Evolutionary conservation across 768 basidiomycete species (phyloP).

Genomic region (Lactarius akahatsu): DNA sequence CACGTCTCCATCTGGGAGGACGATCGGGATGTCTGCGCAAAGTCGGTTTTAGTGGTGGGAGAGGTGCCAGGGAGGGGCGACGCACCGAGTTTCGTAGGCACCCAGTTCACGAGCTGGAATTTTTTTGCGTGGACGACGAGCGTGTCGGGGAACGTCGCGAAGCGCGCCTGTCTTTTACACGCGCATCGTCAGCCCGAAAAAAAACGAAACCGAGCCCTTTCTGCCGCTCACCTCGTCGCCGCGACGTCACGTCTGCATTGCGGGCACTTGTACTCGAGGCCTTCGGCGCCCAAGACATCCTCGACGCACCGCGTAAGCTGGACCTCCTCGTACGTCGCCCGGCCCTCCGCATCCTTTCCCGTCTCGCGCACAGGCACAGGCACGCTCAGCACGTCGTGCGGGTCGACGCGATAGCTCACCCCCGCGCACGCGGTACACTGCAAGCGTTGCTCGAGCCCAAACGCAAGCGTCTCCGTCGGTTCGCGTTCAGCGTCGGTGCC

Average conservation of each 20-base stretch:
- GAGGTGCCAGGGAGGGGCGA: not conserved
- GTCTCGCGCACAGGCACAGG: conserved; percentile 68
- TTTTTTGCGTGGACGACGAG: conserved; percentile 90
- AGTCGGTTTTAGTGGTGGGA: conserved; percentile 5
- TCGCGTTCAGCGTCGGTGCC: conserved; percentile 48
- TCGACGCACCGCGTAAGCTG: conserved; percentile 61
- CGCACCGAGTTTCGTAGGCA: conserved; percentile 89
- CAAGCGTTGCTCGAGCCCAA: conserved; percentile 83
- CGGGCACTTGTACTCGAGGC: conserved; percentile 79
- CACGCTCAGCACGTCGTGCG: conserved; percentile 74
- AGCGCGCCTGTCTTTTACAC: conserved; percentile 58
- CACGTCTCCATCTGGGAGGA: conserved; percentile 56
- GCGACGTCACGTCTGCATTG: conserved; percentile 63
- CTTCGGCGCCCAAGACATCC: conserved; percentile 55
- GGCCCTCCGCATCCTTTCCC: conserved; percentile 57
- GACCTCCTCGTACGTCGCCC: conserved; percentile 62
- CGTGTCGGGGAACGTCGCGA: conserved; percentile 86
- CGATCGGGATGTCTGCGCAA: conserved; percentile 75
- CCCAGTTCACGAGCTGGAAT: conserved; percentile 95
- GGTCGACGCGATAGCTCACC: conserved; percentile 81
- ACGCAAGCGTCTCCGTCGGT: conserved; percentile 74
- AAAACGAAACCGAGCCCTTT: not conserved
- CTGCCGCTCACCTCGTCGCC: conserved; percentile 63
- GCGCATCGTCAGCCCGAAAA: not conserved
- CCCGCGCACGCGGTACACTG: conserved; percentile 76